These are phyloP conservation scores for Penicillium thymicola DNA, from an alignment of 2,329 filamentous ascomycete species.

Conservation along the genomic window DNA sequence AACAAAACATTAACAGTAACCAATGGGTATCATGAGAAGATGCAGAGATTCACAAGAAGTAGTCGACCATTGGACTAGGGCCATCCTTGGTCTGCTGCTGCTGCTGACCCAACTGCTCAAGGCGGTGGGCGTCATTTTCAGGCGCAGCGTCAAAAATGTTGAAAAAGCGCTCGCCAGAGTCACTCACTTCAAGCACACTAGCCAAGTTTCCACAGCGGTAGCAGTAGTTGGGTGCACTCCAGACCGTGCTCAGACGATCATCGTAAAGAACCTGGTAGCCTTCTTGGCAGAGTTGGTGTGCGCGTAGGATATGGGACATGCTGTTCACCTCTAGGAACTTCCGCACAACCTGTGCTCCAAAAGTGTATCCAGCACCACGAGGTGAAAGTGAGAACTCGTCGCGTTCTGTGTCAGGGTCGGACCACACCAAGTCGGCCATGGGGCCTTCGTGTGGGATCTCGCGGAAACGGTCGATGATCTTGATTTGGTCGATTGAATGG, in stretches of 20 bases:
- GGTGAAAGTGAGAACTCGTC: constrained; percentile 96
- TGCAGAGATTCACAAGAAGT: constrained; percentile 54
- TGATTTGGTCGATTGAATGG: constrained; percentile 98
- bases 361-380: constrained; percentile 92
- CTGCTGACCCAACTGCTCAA: constrained; percentile 70
- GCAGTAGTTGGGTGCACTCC: constrained; percentile 96
- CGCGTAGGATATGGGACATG: constrained; percentile 95
- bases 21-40: constrained; percentile 58
- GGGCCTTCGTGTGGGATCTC: constrained; percentile 98
- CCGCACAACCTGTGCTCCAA: constrained; percentile 94
- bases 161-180: constrained; percentile 89
- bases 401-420: constrained; percentile 92
- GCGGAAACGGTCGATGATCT: constrained; percentile 97
- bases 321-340: constrained; percentile 97
- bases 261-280: constrained; percentile 97
- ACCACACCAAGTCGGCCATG: constrained; percentile 99
- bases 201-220: constrained; percentile 97
- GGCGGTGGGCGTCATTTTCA: constrained; percentile 81
- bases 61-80: constrained; percentile 67
- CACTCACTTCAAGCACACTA: constrained; percentile 92
- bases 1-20: constrained; percentile 13
- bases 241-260: constrained; percentile 89
- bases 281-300: constrained; percentile 98
- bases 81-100: constrained; percentile 64
- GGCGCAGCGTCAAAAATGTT: constrained; percentile 97